These are phyloP conservation scores for Orbilia oligospora DNA, from an alignment of 2,329 filamentous ascomycete genomes.

Conservation along the genomic window DNA sequence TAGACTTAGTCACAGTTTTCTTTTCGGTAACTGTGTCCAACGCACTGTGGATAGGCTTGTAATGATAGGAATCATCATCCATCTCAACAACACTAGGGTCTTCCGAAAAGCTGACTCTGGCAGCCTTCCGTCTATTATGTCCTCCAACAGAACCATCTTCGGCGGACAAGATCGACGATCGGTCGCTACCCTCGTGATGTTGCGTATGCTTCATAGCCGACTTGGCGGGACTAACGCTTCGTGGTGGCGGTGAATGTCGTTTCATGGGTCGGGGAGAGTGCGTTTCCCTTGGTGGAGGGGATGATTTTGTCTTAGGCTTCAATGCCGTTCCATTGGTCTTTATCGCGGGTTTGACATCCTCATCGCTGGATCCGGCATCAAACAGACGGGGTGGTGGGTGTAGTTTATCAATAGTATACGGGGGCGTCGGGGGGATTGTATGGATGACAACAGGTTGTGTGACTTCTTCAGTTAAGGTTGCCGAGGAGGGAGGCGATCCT, in stretches of 20 bases:
- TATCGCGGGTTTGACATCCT: background rate
- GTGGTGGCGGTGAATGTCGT: conserved; percentile 62
- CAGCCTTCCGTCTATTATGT: conserved; percentile 40
- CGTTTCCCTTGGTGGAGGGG: conserved; percentile 41
- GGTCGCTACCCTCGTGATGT: conserved; percentile 51
- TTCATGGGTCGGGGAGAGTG: conserved; percentile 35
- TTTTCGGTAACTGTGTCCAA: conserved; percentile 43
- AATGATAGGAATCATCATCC: conserved; percentile 60
- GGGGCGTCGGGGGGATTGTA: conserved; percentile 51
- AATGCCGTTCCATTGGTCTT: conserved; percentile 33
- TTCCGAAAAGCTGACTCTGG: conserved; percentile 63
- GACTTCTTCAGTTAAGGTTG: conserved; percentile 54
- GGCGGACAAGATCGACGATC: conserved; percentile 55
- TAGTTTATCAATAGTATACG: conserved; percentile 27
- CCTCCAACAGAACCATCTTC: conserved; percentile 36
- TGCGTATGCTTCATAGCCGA: conserved; percentile 62
- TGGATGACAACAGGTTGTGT: conserved; percentile 51
- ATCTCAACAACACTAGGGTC: conserved; percentile 62
- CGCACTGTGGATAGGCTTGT: conserved; percentile 57
- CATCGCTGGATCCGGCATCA: conserved; percentile 37
- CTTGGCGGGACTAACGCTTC: conserved; percentile 63
- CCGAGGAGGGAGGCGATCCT: conserved; percentile 53
- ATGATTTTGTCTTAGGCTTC: conserved; percentile 17
- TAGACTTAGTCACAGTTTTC: conserved; percentile 34
- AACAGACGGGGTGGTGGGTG: conserved; percentile 41